phyloP scores from a whole-genome alignment of 176 grass and related monocot genomes.

The Raddia distichophylla region DNA sequence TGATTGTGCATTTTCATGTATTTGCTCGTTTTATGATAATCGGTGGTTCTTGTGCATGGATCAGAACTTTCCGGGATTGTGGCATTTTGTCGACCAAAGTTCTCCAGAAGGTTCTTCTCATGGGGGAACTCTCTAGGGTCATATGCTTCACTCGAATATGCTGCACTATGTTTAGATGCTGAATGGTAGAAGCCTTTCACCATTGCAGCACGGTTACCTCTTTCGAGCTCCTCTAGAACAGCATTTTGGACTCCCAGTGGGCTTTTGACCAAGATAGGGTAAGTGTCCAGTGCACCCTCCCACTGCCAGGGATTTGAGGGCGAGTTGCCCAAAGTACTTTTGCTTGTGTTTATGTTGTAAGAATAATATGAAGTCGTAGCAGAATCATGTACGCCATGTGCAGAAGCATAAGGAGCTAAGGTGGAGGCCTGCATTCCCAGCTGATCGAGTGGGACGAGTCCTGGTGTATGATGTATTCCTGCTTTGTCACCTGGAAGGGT shows the following conservation, averaged over 20 bases:
- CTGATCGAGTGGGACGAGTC: conserved; percentile 38
- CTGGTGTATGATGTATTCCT: conserved; percentile 32
- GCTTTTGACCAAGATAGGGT: conserved; percentile 40
- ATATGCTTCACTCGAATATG: conserved; percentile 34
- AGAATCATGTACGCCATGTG: conserved; percentile 37
- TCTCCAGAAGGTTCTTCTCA: conserved; percentile 60
- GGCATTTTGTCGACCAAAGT: conserved; percentile 43
- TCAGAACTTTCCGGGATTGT: conserved; percentile 25
- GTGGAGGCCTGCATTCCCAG: conserved; percentile 36
- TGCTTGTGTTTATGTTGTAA: conserved; percentile 29
- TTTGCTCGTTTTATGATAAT: conserved; percentile 23
- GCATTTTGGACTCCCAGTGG: conserved; percentile 43
- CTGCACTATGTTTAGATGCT: conserved; percentile 29
- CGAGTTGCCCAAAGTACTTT: conserved; percentile 31
- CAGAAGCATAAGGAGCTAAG: conserved; percentile 47
- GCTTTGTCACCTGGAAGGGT: conserved; percentile 27
- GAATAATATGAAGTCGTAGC: conserved; percentile 43
- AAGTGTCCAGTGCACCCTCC: conserved; percentile 24
- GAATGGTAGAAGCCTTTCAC: conserved; percentile 22
- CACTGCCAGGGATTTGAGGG: neutral
- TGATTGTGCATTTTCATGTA: neutral
- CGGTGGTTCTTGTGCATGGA: neutral
- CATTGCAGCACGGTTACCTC: conserved; percentile 23
- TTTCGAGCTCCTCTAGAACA: conserved; percentile 32
- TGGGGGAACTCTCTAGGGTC: conserved; percentile 33